Base-by-base conservation (phyloP, 1,284 basidiomycete species). In the Moesziomyces sp. region DNA sequence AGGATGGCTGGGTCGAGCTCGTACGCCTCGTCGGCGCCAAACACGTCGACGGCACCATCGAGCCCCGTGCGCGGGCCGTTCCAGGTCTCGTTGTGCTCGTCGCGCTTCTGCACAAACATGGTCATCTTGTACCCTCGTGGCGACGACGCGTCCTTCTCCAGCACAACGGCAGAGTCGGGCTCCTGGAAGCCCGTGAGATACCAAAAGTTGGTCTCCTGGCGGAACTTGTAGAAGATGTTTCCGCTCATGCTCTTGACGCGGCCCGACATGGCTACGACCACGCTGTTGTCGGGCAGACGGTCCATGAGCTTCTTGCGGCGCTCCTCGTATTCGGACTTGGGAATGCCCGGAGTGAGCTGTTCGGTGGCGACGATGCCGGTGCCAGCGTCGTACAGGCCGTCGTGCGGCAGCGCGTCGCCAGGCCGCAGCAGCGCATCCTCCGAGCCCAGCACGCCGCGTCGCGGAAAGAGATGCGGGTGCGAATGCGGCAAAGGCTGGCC, bases 271-370 rank as follows among this genome's bases (percentile, higher is more conserved):
- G 90, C 90, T 6, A 98, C 88, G 16, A 94, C 94, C 24, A 93
- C 82, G 63, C 90, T 91, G 40, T 89, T 89, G 6, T 91, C 89
- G 0, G 93, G 93, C 13, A 99, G 86, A 21, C 86, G 84, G 18
- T 91, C 88, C 89, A 99, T 92, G 26, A 99, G 87, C 19, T 84
- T 87, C 65, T 85, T 86, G 65, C 96, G 86, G 50, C 96, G 86
- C n/a, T 85, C 84, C 69, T 94, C 92, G 86, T 97, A 98, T 75
- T 99, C 97, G 24, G 87, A 85, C 9, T 87, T 86, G 1, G 90
- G 87, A 64, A 99, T 93, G 11, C 94, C 95, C 0, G 93, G 91
- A 0, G 94, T 97, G 24, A 95, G 86, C 74, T 97, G 92, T 19
- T 79, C 74, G 18, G 50, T 54, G 0, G 82, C 80, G 2, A 78